Conservation (phyloP, 163 green algal species). For the Coccomyxa subellipsoidea region DNA sequence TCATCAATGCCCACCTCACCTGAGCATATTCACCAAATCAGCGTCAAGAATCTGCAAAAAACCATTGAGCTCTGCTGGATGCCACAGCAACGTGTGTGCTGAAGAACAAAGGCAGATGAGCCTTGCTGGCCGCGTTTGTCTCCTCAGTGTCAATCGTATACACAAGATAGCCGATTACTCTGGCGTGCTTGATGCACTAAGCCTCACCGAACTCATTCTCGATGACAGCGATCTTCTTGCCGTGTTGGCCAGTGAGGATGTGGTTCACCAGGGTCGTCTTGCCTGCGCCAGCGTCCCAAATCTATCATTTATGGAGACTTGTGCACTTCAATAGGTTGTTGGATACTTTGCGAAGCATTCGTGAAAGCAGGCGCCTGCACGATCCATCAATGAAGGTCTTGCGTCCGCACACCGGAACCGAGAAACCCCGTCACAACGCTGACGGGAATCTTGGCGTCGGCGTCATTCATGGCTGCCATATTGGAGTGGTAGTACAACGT, state of each 20-base stretch:
- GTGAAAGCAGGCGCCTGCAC: too few relatives aligned
- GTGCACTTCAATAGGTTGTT: too few relatives aligned
- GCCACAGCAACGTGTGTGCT: too few relatives aligned
- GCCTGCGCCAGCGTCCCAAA: too few relatives aligned
- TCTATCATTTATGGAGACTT: too few relatives aligned
- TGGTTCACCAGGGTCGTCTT: conserved; percentile 78
- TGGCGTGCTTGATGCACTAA: background rate
- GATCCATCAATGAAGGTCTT: too few relatives aligned
- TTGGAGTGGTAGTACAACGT: background rate
- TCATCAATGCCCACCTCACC: conserved; percentile 67
- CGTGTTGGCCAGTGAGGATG: conserved; percentile 64
- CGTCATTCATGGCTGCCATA: background rate
- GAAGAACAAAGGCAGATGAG: too few relatives aligned
- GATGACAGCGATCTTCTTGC: conserved; percentile 69
- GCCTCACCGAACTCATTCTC: conserved; percentile 72
- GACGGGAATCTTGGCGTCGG: background rate
- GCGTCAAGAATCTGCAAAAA: background rate
- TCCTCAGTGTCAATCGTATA: too few relatives aligned
- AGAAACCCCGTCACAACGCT: conserved; percentile 24
- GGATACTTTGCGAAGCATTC: too few relatives aligned
- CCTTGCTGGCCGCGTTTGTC: too few relatives aligned
- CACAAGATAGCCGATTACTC: too few relatives aligned
- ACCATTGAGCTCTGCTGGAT: background rate
- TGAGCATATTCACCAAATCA: background rate
- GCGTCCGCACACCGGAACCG: conserved; percentile 26